Evolutionary conservation across 257 asterid genomes (phyloP).

Genomic region (Nicotiana sylvestris): DNA sequence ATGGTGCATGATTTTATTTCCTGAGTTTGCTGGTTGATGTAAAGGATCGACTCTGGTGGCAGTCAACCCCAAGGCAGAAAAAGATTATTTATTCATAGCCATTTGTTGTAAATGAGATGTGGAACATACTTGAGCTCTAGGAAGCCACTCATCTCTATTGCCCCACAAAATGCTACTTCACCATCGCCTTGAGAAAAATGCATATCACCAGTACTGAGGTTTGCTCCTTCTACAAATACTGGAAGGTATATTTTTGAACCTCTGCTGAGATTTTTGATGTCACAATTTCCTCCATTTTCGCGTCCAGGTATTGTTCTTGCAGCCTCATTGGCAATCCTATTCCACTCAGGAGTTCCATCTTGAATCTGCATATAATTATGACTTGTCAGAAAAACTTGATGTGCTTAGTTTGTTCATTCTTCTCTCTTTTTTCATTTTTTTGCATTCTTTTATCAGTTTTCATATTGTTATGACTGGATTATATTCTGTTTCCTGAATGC

Average conservation of each 20-base stretch:
- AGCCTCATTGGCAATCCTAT: conserved; percentile 75
- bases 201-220: conserved; percentile 96
- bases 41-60: neutral
- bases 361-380: conserved; percentile 43
- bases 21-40: neutral
- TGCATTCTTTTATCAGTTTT: neutral
- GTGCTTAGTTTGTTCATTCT: neutral
- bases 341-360: conserved; percentile 81
- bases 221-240: conserved; percentile 93
- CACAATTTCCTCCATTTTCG: conserved; percentile 96
- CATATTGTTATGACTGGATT: neutral
- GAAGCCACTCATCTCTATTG: conserved; percentile 97
- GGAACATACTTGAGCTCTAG: conserved; percentile 86
- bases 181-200: conserved; percentile 98
- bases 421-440: neutral
- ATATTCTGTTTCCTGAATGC: neutral
- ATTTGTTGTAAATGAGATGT: neutral
- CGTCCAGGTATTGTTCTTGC: conserved; percentile 95
- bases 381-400: neutral
- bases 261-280: conserved; percentile 88
- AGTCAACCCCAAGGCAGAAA: neutral
- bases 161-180: conserved; percentile 93
- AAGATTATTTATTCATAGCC: neutral
- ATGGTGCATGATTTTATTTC: neutral
- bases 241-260: conserved; percentile 95